Base-by-base conservation (phyloP, 2,329 filamentous ascomycete species). In the Colletotrichum camelliae region DNA sequence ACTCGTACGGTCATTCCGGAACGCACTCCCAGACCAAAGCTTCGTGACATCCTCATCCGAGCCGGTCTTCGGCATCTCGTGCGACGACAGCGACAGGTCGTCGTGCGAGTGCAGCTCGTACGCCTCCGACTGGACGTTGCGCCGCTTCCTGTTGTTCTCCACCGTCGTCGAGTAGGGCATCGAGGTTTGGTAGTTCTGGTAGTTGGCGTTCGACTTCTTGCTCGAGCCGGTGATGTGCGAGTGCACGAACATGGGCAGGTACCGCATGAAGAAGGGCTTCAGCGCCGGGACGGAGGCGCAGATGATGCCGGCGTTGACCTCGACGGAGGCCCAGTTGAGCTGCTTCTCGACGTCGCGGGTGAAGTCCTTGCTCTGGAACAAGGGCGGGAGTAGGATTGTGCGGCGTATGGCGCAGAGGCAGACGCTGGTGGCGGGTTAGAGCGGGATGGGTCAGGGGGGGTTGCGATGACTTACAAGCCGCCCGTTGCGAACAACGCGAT, bases 341-440 rank as follows among this genome's bases (percentile, higher is more conserved):
- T 83, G 80, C 2, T 74, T 72, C 0, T 81, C 76, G 1, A 83
- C 61, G 5, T 79, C 57, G 77, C 80, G 82, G 0, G 82, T 82
- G 67, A 80, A 83, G 67, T 83, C 82, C 1, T 48, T 15, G 0
- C 78, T 73, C 1, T 65, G 39, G 16, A 83, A 68, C 5, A 84
- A 77, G 3, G 78, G 80, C 2, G 78, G 76, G 2, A 82, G 79
- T 39, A 83, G 79, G 27, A 79, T 48, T 9, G 81, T 82, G 10
- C 82, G 79, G 31, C 81, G 77, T n/a, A 84, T 82, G 21, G 82
- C 80, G 8, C 81, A 82, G 2, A 79, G 58, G 9, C 81, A 80
- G n/a, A 84, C 81, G 27, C 81, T 81, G 21, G 1, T 18, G 21
- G 29, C n/a, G n/a, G 29, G 15, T 75, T 18, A 76, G 68, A 31